phyloP scores from a whole-genome alignment of 345 rosid genomes.

The Stellera chamaejasme region DNA sequence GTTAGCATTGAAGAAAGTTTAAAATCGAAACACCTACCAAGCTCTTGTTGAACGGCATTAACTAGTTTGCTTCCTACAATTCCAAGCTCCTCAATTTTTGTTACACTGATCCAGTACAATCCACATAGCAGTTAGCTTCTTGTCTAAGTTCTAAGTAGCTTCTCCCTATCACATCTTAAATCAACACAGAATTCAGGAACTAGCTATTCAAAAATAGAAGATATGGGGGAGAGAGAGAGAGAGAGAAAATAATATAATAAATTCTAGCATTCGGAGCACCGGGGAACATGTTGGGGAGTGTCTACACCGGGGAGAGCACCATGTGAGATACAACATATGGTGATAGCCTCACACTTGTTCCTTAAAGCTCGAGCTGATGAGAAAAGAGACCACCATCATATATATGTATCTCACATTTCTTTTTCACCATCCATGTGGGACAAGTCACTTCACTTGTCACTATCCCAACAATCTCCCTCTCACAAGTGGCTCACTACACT shows the following conservation, averaged over 20 bases:
- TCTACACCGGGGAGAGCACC: no score
- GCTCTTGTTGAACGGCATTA: constrained; percentile 42
- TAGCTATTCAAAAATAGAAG: no score
- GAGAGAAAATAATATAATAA: background rate
- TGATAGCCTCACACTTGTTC: no score
- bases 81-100: constrained; percentile 55
- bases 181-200: background rate
- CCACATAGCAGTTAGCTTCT: no score
- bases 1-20: background rate
- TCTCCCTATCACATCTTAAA: background rate
- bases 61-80: constrained; percentile 35
- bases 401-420: no score
- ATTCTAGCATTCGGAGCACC: background rate
- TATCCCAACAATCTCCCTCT: no score
- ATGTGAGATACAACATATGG: no score
- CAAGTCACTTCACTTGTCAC: no score
- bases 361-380: no score
- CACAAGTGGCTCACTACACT: no score
- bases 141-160: background rate
- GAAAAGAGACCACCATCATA: no score
- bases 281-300: constrained; percentile 33
- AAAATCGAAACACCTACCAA: constrained; percentile 26
- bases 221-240: background rate
- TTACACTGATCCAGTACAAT: constrained; percentile 25
- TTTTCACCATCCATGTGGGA: no score